phyloP scores from a whole-genome alignment of 306 rosid species.

The Purshia tridentata region DNA sequence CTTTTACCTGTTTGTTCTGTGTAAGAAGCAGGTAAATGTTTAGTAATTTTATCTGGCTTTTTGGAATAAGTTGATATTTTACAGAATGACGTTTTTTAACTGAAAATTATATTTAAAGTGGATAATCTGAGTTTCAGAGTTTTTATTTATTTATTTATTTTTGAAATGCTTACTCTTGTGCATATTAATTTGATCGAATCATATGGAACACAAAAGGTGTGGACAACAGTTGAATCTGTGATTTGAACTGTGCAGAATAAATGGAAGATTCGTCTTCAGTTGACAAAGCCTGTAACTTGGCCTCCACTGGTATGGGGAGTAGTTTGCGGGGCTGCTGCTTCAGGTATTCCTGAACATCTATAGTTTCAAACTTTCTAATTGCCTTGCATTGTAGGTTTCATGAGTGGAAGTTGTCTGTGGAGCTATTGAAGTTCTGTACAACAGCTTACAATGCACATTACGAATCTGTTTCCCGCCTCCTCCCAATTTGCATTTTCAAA shows the following conservation, averaged over 20 bases:
- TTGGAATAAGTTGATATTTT: neutral
- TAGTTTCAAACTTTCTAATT: conserved; percentile 1
- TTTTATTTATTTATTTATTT: too few species aligned
- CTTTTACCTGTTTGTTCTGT: neutral
- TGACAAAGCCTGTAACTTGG: conserved; percentile 98
- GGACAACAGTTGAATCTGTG: conserved; percentile 20
- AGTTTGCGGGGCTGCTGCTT: conserved; percentile 98
- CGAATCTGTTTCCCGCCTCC: neutral
- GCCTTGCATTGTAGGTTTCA: neutral
- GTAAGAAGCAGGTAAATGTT: neutral
- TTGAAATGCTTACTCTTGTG: neutral
- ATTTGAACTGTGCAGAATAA: conserved; percentile 61
- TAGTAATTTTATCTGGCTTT: neutral
- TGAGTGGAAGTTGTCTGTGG: neutral
- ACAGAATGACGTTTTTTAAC: neutral
- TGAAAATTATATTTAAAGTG: neutral
- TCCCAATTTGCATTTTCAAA: neutral
- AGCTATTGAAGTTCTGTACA: neutral
- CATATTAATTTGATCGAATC: neutral
- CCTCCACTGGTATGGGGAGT: conserved; percentile 99
- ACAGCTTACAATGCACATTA: neutral
- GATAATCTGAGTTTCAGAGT: neutral
- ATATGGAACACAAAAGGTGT: neutral
- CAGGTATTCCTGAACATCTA: conserved; percentile 50
- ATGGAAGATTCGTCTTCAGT: conserved; percentile 98